These are phyloP conservation scores for Hydrangea macrophylla DNA, from an alignment of 148 eudicot genomes.

Conservation along the genomic window DNA sequence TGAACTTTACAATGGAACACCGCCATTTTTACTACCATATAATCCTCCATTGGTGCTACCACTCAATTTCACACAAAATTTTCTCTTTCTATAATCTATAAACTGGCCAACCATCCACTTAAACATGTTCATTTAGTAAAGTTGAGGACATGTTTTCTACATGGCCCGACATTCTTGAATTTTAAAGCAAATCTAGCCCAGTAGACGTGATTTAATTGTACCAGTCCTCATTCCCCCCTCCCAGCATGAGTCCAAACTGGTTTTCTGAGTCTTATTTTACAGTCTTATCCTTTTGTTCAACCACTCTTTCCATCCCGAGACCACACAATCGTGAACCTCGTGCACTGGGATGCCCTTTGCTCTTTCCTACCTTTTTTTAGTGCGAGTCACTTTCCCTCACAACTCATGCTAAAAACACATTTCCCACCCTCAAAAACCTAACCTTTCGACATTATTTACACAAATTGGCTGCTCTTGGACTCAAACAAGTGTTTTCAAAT, in stretches of 20 bases:
- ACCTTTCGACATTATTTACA: no score
- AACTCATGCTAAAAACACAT: background rate
- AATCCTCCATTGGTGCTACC: background rate
- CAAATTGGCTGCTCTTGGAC: no score
- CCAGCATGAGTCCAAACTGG: background rate
- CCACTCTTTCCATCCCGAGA: no score
- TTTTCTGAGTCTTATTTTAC: background rate
- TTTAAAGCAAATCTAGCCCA: background rate
- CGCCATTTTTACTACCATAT: background rate
- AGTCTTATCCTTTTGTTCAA: background rate
- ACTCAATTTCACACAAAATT: background rate
- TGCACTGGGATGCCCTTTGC: no score
- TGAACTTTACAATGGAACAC: background rate
- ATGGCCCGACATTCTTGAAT: no score
- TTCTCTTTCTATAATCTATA: no score
- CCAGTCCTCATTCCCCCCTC: background rate
- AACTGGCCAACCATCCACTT: background rate
- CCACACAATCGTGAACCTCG: no score
- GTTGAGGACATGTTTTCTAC: background rate
- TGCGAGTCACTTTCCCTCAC: background rate
- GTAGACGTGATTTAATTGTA: no score
- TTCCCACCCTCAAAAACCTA: background rate
- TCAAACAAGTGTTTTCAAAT: no score
- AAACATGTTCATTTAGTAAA: background rate
- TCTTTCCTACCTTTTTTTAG: background rate